Percentiles rank a stretch among this genome's conserved stretches.
phyloP scores from a whole-genome alignment of 106 monocot species.

The Posidonia australis region DNA sequence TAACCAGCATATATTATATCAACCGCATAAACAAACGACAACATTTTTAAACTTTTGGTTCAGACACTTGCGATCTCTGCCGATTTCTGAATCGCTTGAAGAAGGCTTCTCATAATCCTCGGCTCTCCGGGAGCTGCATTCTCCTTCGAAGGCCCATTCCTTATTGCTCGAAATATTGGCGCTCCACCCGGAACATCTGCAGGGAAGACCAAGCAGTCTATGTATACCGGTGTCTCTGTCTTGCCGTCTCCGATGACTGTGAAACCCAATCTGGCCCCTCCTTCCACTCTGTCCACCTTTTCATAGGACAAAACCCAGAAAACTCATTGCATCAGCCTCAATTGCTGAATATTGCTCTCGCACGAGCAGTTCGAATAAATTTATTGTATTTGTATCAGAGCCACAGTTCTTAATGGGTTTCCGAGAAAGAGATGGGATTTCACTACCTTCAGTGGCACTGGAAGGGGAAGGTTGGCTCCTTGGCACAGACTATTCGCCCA shows the following conservation, averaged over 20 bases:
- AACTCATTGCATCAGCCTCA: not conserved
- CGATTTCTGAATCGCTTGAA: slow-evolving; percentile 66
- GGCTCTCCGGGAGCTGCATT: slow-evolving; percentile 58
- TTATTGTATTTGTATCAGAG: not conserved
- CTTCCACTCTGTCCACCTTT: slow-evolving; percentile 74
- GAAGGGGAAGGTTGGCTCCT: slow-evolving; percentile 79
- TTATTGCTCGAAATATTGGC: slow-evolving; percentile 57
- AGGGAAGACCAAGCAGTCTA: slow-evolving; percentile 76
- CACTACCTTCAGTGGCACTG: slow-evolving; percentile 70
- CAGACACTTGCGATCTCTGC: slow-evolving; percentile 41
- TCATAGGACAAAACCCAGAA: not conserved
- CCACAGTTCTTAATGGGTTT: too few species aligned
- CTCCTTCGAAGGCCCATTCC: slow-evolving; percentile 57
- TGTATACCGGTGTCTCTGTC: slow-evolving; percentile 56
- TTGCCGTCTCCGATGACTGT: slow-evolving; percentile 46
- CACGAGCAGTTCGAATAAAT: too few species aligned
- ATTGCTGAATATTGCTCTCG: too few species aligned
- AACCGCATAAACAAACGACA: not conserved
- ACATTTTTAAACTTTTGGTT: too few species aligned
- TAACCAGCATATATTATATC: too few species aligned
- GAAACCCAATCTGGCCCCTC: slow-evolving; percentile 74
- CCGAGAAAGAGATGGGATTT: too few species aligned
- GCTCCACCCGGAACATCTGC: slow-evolving; percentile 21
- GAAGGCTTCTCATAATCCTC: slow-evolving; percentile 88
- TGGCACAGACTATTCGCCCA: slow-evolving; percentile 95